Evolutionary conservation across 2,329 filamentous ascomycete species (phyloP), one percentile per base, ranked within the genome.

Genomic region (Raffaelea ambrosiae): DNA sequence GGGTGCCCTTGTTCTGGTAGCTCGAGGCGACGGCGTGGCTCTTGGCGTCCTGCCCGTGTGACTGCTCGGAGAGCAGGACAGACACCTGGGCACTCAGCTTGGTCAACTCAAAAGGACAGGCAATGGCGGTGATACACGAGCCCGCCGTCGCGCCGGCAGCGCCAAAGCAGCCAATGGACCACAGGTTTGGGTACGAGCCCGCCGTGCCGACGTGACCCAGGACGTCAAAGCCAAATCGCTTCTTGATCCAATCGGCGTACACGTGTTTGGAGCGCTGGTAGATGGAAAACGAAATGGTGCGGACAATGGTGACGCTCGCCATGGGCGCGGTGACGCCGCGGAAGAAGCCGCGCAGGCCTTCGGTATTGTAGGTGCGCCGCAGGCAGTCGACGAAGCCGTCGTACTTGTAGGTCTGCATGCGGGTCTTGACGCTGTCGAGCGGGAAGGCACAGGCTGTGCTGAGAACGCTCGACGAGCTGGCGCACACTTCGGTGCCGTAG

Each of bases 81-180:
- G 88, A 89, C 19, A 93, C 84, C 63, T 94, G 88, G 16, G 88
- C 86, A 62, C 85, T 90, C 50, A 93, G 73, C 65, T 94, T 94
- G n/a, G 86, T 90, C 63, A 94, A 74, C 64, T 94, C 88, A 61
- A 94, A 94, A 1, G 88, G 88, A 77, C 88, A 94, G 55, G 88
- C 86, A 57, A 93, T 79, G 44, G 85, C 73, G 9, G 88, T 90
- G 48, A 93, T 90, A 51, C 81, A 76, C 20, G 84, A 88, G 48
- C 88, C 88, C 44, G 88, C 84, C 13, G 83, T 86, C 38, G 86
- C 86, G 44, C 88, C 87, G 40, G 87, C 84, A 11, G 81, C 76
- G 21, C 84, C 85, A 65, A 90, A 91, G 60, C 86, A 90, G 48
- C 79, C 72, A 47, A 90, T 70, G 1, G 87, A 88, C 59, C 83